Evolutionary conservation across 306 rosid genomes (phyloP), one percentile per base, ranked within the genome.

Genomic region (Quillaja saponaria): DNA sequence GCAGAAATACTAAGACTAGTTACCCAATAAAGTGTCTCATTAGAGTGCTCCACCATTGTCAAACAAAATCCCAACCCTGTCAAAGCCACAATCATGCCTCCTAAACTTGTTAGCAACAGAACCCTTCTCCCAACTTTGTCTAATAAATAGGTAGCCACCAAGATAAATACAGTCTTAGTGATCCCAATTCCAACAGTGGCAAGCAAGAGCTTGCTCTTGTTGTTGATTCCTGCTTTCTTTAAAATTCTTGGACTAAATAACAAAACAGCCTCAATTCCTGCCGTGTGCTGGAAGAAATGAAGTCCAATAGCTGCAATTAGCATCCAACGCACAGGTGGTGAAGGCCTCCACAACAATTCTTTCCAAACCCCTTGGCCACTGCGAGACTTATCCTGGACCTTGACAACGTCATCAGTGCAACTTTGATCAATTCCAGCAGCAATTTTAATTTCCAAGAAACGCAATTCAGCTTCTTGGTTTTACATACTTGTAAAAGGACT

Each of bases 161-260:
- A 4, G 15, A 92, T 61, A 51, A 81, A 92, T 8, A 13, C 0
- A 0, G 81, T 49, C 55, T 92, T 88, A 0, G 79, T 84, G 1
- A 89, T 2, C 3, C 98, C 98, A 0, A 89, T 71, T 3, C 95
- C 98, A 19, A 92, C 42, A 0, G 92, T 85, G 13, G 96, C 77
- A 0, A 86, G 85, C 15, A 92, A 44, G n/a, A 82, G 90, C 72
- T 76, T 84, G 34, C 76, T 81, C 58, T 81, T 88, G 6, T 13
- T 34, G 1, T 61, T 69, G 16, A 92, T 58, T 7, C 98, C 96
- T 6, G 96, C 96, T 69, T 80, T 71, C 35, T 61, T 82, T 35
- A 92, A 88, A 15, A 92, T 84, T 71, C 96, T 82, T 1, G 96
- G 98, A 46, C 98, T 65, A 21, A 82, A 92, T 48, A 92, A 51